phyloP scores from a whole-genome alignment of 164 flowering plant genomes.

The Vitis riparia region DNA sequence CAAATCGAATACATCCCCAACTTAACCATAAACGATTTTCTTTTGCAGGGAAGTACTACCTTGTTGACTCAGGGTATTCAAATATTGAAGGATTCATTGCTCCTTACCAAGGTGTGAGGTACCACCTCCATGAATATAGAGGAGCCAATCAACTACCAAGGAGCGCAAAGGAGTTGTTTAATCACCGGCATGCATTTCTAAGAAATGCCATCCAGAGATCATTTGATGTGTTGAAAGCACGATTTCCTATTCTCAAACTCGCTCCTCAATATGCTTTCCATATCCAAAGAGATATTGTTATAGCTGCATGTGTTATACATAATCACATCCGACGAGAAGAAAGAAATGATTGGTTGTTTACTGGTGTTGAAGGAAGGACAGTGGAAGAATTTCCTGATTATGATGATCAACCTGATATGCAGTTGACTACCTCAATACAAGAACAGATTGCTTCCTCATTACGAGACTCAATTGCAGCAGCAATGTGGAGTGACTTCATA shows the following conservation, averaged over 20 bases:
- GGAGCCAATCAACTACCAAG: constrained; percentile 64
- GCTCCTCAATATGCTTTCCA: constrained; percentile 72
- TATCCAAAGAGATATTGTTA: constrained; percentile 74
- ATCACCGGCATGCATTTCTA: constrained; percentile 68
- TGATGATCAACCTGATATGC: constrained; percentile 49
- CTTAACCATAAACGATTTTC: neutral
- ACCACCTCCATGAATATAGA: constrained; percentile 48
- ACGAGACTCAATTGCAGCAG: constrained; percentile 51
- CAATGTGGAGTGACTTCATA: constrained; percentile 74
- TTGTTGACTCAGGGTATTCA: constrained; percentile 59
- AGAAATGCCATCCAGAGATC: constrained; percentile 47
- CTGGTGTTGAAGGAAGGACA: constrained; percentile 17
- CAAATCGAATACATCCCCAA: neutral
- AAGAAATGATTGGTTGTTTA: constrained; percentile 67
- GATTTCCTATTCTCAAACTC: constrained; percentile 75
- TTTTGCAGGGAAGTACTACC: constrained; percentile 68
- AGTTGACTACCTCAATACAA: constrained; percentile 33
- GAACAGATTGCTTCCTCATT: constrained; percentile 44
- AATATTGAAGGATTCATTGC: constrained; percentile 67
- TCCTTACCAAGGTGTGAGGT: constrained; percentile 60
- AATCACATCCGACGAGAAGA: constrained; percentile 61
- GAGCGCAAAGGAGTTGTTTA: constrained; percentile 66
- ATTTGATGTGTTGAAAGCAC: constrained; percentile 48
- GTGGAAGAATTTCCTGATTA: constrained; percentile 38
- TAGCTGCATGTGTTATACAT: constrained; percentile 79